phyloP scores from a whole-genome alignment of 2,329 filamentous ascomycete species.

The Coleophoma cylindrospora region DNA sequence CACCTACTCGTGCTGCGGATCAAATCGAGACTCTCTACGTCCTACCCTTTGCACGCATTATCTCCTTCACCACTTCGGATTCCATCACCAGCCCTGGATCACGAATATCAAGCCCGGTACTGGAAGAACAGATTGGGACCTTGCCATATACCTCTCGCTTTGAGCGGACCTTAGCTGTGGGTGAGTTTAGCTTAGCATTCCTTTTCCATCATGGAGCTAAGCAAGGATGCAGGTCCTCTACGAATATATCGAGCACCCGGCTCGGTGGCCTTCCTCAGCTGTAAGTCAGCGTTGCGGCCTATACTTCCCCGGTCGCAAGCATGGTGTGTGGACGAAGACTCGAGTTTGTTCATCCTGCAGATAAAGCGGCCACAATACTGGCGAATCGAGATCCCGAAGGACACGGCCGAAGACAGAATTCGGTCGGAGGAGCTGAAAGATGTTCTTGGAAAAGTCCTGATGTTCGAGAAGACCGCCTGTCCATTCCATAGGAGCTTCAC shows the following conservation, averaged over 20 bases:
- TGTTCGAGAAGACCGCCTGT: slow-evolving; percentile 84
- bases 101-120: slow-evolving; percentile 24
- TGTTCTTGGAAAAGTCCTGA: slow-evolving; percentile 67
- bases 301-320: slow-evolving; percentile 88
- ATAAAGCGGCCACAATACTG: slow-evolving; percentile 82
- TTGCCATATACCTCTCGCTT: slow-evolving; percentile 71
- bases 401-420: slow-evolving; percentile 55
- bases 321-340: slow-evolving; percentile 84
- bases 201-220: neutral
- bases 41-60: slow-evolving; percentile 28
- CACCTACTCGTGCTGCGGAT: slow-evolving; percentile 15
- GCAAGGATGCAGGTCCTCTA: slow-evolving; percentile 52
- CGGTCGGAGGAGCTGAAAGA: slow-evolving; percentile 63
- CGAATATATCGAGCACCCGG: slow-evolving; percentile 83
- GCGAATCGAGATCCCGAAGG: slow-evolving; percentile 77
- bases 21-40: slow-evolving; percentile 26
- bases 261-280: slow-evolving; percentile 83
- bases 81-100: slow-evolving; percentile 11
- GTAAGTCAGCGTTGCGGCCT: slow-evolving; percentile 75
- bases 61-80: slow-evolving; percentile 46
- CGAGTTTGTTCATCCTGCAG: slow-evolving; percentile 78
- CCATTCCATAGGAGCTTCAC: slow-evolving; percentile 77
- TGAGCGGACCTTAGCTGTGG: slow-evolving; percentile 76
- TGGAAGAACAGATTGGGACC: slow-evolving; percentile 51
- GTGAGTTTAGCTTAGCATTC: slow-evolving; percentile 36